Base-by-base conservation (phyloP, 176 grass and related monocot genomes). In the Panicum miliaceum region DNA sequence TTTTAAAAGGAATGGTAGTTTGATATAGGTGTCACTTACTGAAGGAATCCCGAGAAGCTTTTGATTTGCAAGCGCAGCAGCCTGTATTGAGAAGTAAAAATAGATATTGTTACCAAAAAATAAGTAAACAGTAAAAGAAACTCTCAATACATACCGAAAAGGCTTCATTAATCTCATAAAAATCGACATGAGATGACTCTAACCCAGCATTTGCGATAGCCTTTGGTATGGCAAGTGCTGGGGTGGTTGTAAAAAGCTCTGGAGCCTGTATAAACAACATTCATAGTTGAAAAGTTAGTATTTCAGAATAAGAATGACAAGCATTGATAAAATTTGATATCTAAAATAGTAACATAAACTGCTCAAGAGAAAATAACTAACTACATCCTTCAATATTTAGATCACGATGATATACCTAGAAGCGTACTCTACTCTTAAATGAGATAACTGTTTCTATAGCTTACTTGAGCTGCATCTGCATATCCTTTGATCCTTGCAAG, bases 91-190 rank as follows among this genome's bases (percentile, higher is more conserved):
- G 16, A 82, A 84, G 32, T 41, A 76, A 35, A 64, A 86, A 86
- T 12, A 61, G 38, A 51, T 16, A 59, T 68, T 27, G 70, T 8
- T 68, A 16, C 5, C 70, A 34, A 81, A 34, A 81, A 42, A 42
- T 70, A 81, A 35, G 1, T 25, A 61, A 19, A 16, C 52, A 78
- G 2, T 85, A 41, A 46, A 59, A 50, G 26, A 76, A 12, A 57
- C 1, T 5, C 23, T 43, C 23, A 19, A 50, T 11, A 83, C 80
- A 54, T 79, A 98, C 96, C 34, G 96, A 73, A 84, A 98, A 98
- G 34, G 96, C 96, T 90, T 98, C 96, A 70, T 95, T 98, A 67
- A 98, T 98, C 90, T 98, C 96, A 77, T 98, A 98, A 80, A 91
- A 98, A 82, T 98, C 93, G 73, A 98, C 89, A 89, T 53, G 77